A percentile compares a stretch with the other conserved stretches of the same genome.
Conservation (phyloP, 2,329 filamentous ascomycete species). For the Sphaerulina populicola region DNA sequence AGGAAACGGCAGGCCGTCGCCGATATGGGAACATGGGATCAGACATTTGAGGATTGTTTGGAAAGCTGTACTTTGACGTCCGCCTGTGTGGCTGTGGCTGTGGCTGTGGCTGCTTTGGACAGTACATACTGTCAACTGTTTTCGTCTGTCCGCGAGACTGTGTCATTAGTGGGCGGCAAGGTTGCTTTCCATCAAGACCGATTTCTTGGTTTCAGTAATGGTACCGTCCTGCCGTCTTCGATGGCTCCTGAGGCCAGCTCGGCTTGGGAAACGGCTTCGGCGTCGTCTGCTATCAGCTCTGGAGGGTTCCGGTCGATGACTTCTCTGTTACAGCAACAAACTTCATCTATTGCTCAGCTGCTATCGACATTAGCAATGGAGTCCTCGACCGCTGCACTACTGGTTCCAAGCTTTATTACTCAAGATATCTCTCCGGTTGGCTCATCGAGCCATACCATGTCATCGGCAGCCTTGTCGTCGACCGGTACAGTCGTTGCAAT, state of each 20-base stretch:
- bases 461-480: not conserved
- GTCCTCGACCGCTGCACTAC: too few relatives aligned
- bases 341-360: not conserved
- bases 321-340: not conserved
- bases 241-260: not conserved
- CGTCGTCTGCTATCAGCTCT: not conserved
- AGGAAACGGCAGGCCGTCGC: not conserved
- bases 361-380: not conserved
- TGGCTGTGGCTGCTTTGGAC: constrained; percentile 1
- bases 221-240: not conserved
- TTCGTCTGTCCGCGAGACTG: not conserved
- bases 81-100: constrained; percentile 2
- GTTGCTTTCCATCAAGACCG: not conserved
- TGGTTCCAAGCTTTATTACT: not conserved
- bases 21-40: not conserved
- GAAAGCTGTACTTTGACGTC: not conserved
- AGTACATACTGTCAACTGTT: constrained; percentile 5
- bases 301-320: not conserved
- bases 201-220: not conserved
- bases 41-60: constrained; percentile 1
- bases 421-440: not conserved
- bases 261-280: not conserved
- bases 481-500: not conserved
- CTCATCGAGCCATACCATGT: not conserved
- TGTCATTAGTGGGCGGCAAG: not conserved